Percentiles rank a stretch among this genome's conserved stretches.
Conservation (phyloP, 306 rosid genomes). For the Canavalia ensiformis region DNA sequence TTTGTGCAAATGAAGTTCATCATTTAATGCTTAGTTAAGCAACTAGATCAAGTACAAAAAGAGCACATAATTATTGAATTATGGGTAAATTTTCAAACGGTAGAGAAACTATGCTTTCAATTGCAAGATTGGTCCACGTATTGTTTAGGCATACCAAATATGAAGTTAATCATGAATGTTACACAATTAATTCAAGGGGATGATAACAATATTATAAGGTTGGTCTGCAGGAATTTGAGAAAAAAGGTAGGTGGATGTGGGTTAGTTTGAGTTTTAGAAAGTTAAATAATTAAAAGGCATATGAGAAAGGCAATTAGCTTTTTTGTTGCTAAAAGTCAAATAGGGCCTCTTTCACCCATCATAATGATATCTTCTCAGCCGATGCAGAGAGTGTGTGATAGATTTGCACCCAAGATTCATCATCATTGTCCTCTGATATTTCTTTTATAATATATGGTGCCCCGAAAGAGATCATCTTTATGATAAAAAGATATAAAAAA, state of each 20-base stretch:
- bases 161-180: slow-evolving; percentile 53
- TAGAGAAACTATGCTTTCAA: slow-evolving; percentile 33
- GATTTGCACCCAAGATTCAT: slow-evolving; percentile 87
- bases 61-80: slow-evolving; percentile 56
- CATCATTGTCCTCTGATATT: slow-evolving; percentile 77
- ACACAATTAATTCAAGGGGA: slow-evolving; percentile 48
- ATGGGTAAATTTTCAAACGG: slow-evolving; percentile 40
- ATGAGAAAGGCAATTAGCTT: slow-evolving; percentile 79
- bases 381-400: slow-evolving; percentile 56
- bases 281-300: slow-evolving; percentile 52
- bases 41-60: slow-evolving; percentile 53
- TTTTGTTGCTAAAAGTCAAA: slow-evolving; percentile 74
- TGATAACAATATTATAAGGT: slow-evolving; percentile 59
- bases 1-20: slow-evolving; percentile 45
- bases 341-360: slow-evolving; percentile 66
- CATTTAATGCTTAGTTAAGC: slow-evolving; percentile 51
- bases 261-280: slow-evolving; percentile 59
- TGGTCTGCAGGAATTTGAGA: slow-evolving; percentile 62
- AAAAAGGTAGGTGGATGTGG: slow-evolving; percentile 63
- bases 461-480: slow-evolving; percentile 46
- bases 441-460: slow-evolving; percentile 51
- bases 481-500: slow-evolving; percentile 53
- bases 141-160: slow-evolving; percentile 32
- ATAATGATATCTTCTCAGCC: slow-evolving; percentile 74
- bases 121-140: slow-evolving; percentile 48